Base-by-base conservation (phyloP, 495 filamentous ascomycete genomes). In the Aspergillus panamensis region DNA sequence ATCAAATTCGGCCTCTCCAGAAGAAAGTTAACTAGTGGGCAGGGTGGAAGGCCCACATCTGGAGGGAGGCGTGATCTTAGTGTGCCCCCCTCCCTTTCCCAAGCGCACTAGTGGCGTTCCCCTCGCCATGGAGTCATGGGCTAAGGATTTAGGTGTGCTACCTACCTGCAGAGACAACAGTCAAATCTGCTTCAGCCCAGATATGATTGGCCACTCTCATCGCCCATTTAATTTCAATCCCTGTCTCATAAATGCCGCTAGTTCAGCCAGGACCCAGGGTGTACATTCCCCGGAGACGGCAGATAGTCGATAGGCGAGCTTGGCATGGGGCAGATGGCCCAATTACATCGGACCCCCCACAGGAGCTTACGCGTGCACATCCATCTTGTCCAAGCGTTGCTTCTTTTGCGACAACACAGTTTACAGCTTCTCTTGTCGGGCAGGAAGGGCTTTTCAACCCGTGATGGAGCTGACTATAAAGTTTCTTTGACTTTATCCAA, bases 271-370 rank as follows among this genome's bases (percentile, higher is more conserved):
- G 57, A 53, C 42, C n/a, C 54, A 53, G 58, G 58, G 45, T 45
- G 66, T 45, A 66, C 54, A 49, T 55, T 51, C 63, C 58, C 60
- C 58, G 53, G 56, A 59, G 62, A 72, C 73, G 73, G 73, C 73
- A 76, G 73, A 76, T 76, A 70, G 69, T 76, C 73, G 73, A 76
- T 74, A 76, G 73, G 71, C 73, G 70, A 70, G 57, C 72, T 76
- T 74, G 73, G 73, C 72, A 62, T 14, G 30, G 12, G n/a, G 16
- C 54, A 67, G 73, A 73, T 51, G 61, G 53, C 73, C 73, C 73
- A 76, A 73, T 76, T 44, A 66, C 7, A 47, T 12, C 8, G 1
- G 1, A 3, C 1, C 57, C 14, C 57, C 66, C 70, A 67, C 65
- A 56, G 12, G 51, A 73, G 73, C 73, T 74, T 69, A 76, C 73